Percentiles rank a stretch among this genome's conserved stretches.
Evolutionary conservation across 2,329 filamentous ascomycete genomes (phyloP).

Genomic region (Trichophaea hybrida): DNA sequence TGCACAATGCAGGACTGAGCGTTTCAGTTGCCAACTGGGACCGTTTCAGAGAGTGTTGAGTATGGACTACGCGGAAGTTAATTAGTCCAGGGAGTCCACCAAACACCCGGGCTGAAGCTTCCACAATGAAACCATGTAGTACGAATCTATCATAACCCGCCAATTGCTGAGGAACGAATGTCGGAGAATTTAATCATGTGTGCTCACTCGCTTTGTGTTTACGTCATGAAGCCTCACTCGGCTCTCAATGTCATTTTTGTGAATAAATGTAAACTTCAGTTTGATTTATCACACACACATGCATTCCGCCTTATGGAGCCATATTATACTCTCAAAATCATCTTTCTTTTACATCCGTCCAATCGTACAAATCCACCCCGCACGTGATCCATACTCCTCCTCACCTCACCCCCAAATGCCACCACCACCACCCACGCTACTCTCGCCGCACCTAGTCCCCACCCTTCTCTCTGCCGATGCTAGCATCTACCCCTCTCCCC

Average conservation of each 20-base stretch:
- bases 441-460: constrained; percentile 3
- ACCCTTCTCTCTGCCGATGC: constrained; percentile 14
- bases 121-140: no score
- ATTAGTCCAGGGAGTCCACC: no score
- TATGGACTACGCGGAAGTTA: no score
- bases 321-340: no score
- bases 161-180: no score
- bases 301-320: no score
- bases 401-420: not conserved
- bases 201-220: not conserved
- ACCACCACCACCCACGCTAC: not conserved
- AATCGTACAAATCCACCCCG: not conserved
- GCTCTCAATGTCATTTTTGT: not conserved
- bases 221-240: not conserved
- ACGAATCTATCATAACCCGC: no score
- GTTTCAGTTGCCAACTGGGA: no score
- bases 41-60: no score
- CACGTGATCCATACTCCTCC: not conserved
- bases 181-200: no score
- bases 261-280: not conserved
- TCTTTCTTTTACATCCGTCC: not conserved
- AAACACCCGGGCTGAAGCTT: no score
- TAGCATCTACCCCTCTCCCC: constrained; percentile 30
- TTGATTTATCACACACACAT: not conserved
- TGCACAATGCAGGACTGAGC: no score